Percentiles rank a stretch among this genome's conserved stretches.
These are phyloP conservation scores for Rubroboletus pulcherrimus DNA, from an alignment of 768 basidiomycete genomes.

Conservation along the genomic window DNA sequence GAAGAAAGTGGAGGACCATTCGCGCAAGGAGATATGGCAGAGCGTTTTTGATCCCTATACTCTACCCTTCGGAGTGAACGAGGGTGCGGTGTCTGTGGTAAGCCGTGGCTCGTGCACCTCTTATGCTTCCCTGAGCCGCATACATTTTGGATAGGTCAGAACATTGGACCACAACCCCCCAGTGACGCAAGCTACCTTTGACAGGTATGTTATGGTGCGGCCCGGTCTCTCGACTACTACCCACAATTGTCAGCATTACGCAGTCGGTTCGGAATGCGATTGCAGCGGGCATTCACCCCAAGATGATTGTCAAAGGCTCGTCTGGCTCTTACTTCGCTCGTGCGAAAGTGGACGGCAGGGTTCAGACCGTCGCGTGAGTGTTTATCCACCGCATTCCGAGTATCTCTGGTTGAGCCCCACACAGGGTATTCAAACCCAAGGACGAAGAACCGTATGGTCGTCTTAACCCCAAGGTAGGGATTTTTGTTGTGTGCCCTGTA, in stretches of 20 bases:
- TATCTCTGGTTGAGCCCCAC: not conserved
- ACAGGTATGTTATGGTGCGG: conserved; percentile 45
- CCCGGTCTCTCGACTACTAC: conserved; percentile 1
- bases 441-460: conserved; percentile 88
- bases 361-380: conserved; percentile 78
- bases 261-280: conserved; percentile 69
- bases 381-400: not conserved
- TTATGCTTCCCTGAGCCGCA: conserved; percentile 1
- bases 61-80: conserved; percentile 29
- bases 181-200: conserved; percentile 71
- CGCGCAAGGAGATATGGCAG: conserved; percentile 70
- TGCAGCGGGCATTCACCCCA: conserved; percentile 75
- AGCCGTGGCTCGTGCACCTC: not conserved
- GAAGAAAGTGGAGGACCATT: conserved; percentile 62
- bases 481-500: not conserved
- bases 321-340: conserved; percentile 93
- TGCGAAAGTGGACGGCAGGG: conserved; percentile 67
- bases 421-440: conserved; percentile 88
- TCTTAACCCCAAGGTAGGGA: conserved; percentile 74
- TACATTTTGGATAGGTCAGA: conserved; percentile 48
- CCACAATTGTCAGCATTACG: conserved; percentile 43
- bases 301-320: conserved; percentile 87
- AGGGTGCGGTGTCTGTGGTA: conserved; percentile 22
- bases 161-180: conserved; percentile 78
- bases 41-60: conserved; percentile 75